A percentile compares a stretch with the other conserved stretches of the same genome.
These are phyloP conservation scores for cucumber (Cucumis sativus) DNA, from an alignment of 306 rosid species.

Conservation along the genomic window DNA sequence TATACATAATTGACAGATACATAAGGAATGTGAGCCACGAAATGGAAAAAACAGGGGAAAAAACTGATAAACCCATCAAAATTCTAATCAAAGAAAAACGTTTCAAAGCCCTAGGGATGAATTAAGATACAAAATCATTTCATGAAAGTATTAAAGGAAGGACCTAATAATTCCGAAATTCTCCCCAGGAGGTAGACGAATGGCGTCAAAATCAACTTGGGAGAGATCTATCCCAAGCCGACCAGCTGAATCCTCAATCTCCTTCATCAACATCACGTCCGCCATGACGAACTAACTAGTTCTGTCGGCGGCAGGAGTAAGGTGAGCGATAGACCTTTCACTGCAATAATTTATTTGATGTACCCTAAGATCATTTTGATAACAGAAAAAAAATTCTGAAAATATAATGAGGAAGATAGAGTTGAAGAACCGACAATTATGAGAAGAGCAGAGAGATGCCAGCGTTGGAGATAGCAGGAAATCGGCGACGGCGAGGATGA, in stretches of 20 bases:
- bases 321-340: not conserved
- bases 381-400: not conserved
- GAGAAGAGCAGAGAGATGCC: not conserved
- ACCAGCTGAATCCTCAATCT: slow-evolving; percentile 53
- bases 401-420: not conserved
- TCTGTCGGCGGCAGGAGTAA: not conserved
- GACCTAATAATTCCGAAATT: slow-evolving; percentile 54
- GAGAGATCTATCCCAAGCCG: slow-evolving; percentile 51
- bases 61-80: not conserved
- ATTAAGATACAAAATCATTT: not conserved
- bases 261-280: slow-evolving; percentile 50
- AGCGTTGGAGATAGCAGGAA: not conserved
- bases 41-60: not conserved
- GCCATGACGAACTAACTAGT: slow-evolving; percentile 29
- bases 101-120: not conserved
- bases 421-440: not conserved
- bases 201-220: slow-evolving; percentile 40
- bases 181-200: slow-evolving; percentile 50
- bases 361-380: not conserved
- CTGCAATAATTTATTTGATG: not conserved
- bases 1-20: slow-evolving; percentile 1
- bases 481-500: not conserved
- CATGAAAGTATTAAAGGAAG: not conserved
- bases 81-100: not conserved
- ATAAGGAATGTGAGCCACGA: not conserved